Evolutionary conservation across 75 land plant species (phyloP).

Genomic region (Ceratopteris richardii): DNA sequence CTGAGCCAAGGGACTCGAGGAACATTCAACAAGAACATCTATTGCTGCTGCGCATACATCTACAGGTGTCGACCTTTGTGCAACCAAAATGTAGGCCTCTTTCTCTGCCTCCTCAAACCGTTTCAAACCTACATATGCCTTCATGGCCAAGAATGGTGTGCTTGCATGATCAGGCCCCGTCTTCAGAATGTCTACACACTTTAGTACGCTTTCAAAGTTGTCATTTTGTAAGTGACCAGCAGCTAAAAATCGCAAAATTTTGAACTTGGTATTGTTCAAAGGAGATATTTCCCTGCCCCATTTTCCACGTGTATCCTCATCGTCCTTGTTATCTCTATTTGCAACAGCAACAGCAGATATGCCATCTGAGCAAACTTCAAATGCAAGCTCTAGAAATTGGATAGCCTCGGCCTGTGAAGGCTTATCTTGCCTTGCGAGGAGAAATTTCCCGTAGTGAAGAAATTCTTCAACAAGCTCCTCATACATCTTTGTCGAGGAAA

Average conservation of each 20-base stretch:
- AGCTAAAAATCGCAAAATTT: slow-evolving; percentile 58
- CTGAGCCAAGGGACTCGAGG: slow-evolving; percentile 16
- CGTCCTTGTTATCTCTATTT: background rate
- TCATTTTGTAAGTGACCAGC: slow-evolving; percentile 64
- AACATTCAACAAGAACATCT: slow-evolving; percentile 50
- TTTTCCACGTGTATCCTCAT: slow-evolving; percentile 10
- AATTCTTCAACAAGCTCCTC: slow-evolving; percentile 61
- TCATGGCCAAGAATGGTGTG: slow-evolving; percentile 64
- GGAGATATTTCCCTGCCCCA: background rate
- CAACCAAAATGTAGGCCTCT: slow-evolving; percentile 58
- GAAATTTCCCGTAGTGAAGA: slow-evolving; percentile 45
- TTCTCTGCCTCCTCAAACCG: slow-evolving; percentile 70
- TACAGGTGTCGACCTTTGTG: slow-evolving; percentile 38
- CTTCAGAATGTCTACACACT: slow-evolving; percentile 56
- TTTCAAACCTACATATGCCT: slow-evolving; percentile 65
- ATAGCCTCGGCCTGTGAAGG: slow-evolving; percentile 14
- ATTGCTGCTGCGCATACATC: slow-evolving; percentile 65
- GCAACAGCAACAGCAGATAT: slow-evolving; percentile 4
- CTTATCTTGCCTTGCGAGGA: slow-evolving; percentile 22
- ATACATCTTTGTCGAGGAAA: slow-evolving; percentile 17
- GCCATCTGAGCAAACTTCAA: slow-evolving; percentile 72
- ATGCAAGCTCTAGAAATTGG: slow-evolving; percentile 61
- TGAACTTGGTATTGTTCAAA: slow-evolving; percentile 31
- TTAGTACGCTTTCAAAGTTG: slow-evolving; percentile 72
- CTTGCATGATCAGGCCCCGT: slow-evolving; percentile 43